Conservation (phyloP, 495 filamentous ascomycete genomes). For the Hapsidospora chrysogenum region DNA sequence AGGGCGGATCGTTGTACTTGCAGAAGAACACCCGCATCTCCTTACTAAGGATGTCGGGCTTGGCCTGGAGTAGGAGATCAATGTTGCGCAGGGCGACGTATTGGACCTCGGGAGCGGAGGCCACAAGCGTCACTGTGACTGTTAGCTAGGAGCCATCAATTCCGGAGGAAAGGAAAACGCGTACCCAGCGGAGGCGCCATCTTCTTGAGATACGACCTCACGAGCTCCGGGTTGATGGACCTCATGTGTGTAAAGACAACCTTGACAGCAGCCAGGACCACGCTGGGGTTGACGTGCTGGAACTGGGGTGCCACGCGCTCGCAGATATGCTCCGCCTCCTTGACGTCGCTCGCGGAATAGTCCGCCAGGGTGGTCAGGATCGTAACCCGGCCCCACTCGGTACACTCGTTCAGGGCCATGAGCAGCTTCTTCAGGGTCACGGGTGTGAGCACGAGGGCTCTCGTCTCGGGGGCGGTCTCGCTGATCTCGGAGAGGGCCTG, state of each 20-base stretch:
- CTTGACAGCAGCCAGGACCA: constrained; percentile 93
- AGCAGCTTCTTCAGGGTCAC: constrained; percentile 81
- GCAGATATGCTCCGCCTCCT: constrained; percentile 97
- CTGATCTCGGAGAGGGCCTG: constrained; percentile 84
- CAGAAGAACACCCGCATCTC: constrained; percentile 98
- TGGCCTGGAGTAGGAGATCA: constrained; percentile 84
- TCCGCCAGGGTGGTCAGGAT: constrained; percentile 83
- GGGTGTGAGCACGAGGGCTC: constrained; percentile 64
- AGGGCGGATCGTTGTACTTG: constrained; percentile 98
- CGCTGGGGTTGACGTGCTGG: constrained; percentile 94
- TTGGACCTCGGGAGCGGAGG: constrained; percentile 91
- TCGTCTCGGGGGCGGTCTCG: constrained; percentile 80
- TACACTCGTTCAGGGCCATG: constrained; percentile 96
- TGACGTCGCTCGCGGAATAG: constrained; percentile 70
- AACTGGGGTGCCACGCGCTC: constrained; percentile 93
- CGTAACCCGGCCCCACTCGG: constrained; percentile 96
- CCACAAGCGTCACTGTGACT: constrained; percentile 71
- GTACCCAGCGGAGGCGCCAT: constrained; percentile 92
- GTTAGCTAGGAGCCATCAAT: constrained; percentile 8
- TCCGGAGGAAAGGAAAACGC: constrained; percentile 3
- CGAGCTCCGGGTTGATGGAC: constrained; percentile 57
- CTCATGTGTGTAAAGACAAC: constrained; percentile 96
- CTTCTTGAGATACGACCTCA: constrained; percentile 78
- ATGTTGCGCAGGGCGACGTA: constrained; percentile 95
- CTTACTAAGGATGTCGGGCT: constrained; percentile 90